Evolutionary conservation across 2,329 filamentous ascomycete genomes (phyloP), one percentile per base, ranked within the genome.

Genomic region (Fusarium brevicatenulatum): DNA sequence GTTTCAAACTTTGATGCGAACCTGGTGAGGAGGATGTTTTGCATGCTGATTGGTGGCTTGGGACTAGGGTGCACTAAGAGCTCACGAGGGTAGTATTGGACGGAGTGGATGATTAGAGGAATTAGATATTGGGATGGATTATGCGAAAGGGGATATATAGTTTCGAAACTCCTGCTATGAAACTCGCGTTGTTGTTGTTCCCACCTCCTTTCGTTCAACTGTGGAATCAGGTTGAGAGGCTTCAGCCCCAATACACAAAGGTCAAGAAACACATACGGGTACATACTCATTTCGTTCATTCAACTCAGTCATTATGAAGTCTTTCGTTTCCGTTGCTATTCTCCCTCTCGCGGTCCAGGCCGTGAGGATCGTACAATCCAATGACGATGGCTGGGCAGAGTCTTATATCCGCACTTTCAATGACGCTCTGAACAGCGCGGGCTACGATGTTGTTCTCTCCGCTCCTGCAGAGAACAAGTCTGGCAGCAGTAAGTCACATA

Each of bases 371-470:
- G 78, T 93, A 60, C 89, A 91, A 63, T 87, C 87, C 72, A 93
- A 93, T 80, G 91, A 93, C 72, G 92, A 93, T 78, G 91, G 92
- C 39, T 93, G 92, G 92, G 90, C 91, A 9, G 91, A 93, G 82
- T 86, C 86, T 44, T 92, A 93, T 76, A 82, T 91, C 55, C 87
- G 91, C 21, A 85, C 86, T 1, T 83, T 93, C 57, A 88, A 91
- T 80, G 81, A 88, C 58, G 83, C 85, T 18, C 81, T 93, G 44
- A 85, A 81, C 15, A 80, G 80, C 4, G 85, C 87, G 4, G 89
- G 89, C 1, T 87, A 93, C 74, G 83, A 89, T 15, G 89, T 90
- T 13, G 84, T 93, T 15, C 83, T 94, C 10, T 92, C 91, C 1
- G 89, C 85, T 0, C 91, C 92, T 0, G 91, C 91, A 1, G 87